Evolutionary conservation across 148 eudicot species (phyloP).

Genomic region (Persicaria maculosa): DNA sequence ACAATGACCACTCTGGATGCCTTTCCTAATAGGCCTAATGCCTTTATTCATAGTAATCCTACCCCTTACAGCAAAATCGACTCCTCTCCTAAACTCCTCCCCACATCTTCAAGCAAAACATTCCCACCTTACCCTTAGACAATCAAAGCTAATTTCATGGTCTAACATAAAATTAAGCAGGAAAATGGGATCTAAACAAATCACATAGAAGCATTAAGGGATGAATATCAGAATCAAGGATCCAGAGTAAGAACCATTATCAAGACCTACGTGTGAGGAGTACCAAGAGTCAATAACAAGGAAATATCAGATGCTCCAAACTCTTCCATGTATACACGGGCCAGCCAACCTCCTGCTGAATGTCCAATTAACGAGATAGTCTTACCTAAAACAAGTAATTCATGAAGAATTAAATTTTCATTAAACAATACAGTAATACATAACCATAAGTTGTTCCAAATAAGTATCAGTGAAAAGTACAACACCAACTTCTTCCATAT

Average conservation of each 20-base stretch:
- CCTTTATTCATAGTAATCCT: no score
- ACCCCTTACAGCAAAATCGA: no score
- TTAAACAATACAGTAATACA: neutral
- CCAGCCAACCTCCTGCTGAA: slow-evolving; percentile 99
- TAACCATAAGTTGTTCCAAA: neutral
- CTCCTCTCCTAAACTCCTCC: no score
- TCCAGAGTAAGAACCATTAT: neutral
- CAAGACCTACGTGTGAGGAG: slow-evolving; percentile 66
- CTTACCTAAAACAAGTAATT: slow-evolving; percentile 33
- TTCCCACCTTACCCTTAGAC: neutral
- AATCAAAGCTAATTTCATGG: neutral
- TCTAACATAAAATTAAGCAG: neutral
- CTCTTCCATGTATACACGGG: slow-evolving; percentile 90
- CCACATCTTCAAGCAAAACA: no score
- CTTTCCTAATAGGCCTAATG: no score
- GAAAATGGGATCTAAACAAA: neutral
- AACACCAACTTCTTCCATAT: neutral
- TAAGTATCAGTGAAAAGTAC: neutral
- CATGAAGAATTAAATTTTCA: neutral
- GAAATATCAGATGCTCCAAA: slow-evolving; percentile 59
- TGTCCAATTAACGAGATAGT: slow-evolving; percentile 76
- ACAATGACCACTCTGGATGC: no score
- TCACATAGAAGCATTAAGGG: neutral
- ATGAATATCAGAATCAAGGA: neutral
- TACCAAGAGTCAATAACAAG: slow-evolving; percentile 73